Evolutionary conservation across 2,329 filamentous ascomycete species (phyloP).

Genomic region (Fusarium verrucosum): DNA sequence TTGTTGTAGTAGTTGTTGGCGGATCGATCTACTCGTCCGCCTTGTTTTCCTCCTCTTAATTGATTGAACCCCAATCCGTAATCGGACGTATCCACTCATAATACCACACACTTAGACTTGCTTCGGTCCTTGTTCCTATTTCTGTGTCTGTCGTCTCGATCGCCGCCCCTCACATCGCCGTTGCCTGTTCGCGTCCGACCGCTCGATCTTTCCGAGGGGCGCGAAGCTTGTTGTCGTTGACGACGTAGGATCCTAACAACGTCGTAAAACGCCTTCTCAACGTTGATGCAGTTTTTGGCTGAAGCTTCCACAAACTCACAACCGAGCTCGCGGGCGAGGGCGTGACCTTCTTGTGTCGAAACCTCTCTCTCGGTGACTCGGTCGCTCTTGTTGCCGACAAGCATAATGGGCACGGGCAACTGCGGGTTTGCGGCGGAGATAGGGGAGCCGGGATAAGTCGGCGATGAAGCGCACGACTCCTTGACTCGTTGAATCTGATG

Average conservation of each 20-base stretch:
- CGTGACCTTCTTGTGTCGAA: slow-evolving; percentile 93
- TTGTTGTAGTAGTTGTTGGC: no score
- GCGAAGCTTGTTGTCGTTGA: slow-evolving; percentile 71
- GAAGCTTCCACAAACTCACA: slow-evolving; percentile 98
- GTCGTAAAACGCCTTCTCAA: slow-evolving; percentile 98
- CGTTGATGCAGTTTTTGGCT: slow-evolving; percentile 97
- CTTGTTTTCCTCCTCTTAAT: slow-evolving; percentile 33
- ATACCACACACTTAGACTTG: slow-evolving; percentile 52
- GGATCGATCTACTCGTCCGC: slow-evolving; percentile 22
- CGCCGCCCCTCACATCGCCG: slow-evolving; percentile 48
- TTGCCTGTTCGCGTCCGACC: slow-evolving; percentile 53
- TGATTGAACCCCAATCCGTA: slow-evolving; percentile 1
- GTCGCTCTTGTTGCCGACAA: slow-evolving; percentile 98
- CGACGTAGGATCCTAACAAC: slow-evolving; percentile 90
- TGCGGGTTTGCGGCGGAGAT: slow-evolving; percentile 67
- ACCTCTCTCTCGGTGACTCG: slow-evolving; percentile 95
- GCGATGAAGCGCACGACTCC: slow-evolving; percentile 82
- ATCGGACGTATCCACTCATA: slow-evolving; percentile 47
- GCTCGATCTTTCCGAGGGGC: slow-evolving; percentile 49
- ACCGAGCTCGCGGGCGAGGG: slow-evolving; percentile 87
- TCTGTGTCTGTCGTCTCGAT: slow-evolving; percentile 48
- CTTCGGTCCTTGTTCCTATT: slow-evolving; percentile 49
- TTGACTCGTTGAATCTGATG: slow-evolving; percentile 98
- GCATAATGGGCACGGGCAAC: slow-evolving; percentile 89
- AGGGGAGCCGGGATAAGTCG: slow-evolving; percentile 79